phyloP scores from a whole-genome alignment of 2,329 filamentous ascomycete genomes.

The Endocalyx cinctus region DNA sequence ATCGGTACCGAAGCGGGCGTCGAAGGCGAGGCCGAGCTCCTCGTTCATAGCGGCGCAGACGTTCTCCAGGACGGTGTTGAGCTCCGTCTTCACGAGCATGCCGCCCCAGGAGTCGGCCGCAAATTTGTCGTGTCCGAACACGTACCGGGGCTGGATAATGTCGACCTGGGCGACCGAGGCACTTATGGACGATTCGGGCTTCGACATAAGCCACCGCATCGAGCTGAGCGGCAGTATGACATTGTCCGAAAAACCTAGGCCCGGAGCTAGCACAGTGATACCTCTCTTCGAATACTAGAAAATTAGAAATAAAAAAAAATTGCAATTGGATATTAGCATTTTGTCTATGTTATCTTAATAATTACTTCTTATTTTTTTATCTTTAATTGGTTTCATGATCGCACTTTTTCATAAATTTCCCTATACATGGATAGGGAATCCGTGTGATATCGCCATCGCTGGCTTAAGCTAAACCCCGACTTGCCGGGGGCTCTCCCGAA shows the following conservation, averaged over 20 bases:
- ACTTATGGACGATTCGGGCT: conserved; percentile 19
- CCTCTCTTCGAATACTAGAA: conserved; percentile 2
- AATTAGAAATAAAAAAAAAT: not conserved
- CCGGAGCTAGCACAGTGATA: conserved; percentile 4
- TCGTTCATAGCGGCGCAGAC: conserved; percentile 26
- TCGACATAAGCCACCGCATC: conserved; percentile 2
- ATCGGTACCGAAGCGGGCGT: conserved; percentile 25
- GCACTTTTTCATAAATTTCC: conserved; percentile 2
- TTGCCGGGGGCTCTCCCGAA: not conserved
- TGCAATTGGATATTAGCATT: not conserved
- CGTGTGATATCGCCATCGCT: not conserved
- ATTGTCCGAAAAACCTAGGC: conserved; percentile 2
- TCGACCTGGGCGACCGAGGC: conserved; percentile 30
- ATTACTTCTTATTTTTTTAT: too few species aligned
- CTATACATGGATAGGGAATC: not conserved
- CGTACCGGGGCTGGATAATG: conserved; percentile 29
- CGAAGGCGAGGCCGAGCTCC: conserved; percentile 26
- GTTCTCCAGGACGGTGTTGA: conserved; percentile 26
- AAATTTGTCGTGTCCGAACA: conserved; percentile 25
- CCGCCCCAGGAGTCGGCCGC: conserved; percentile 11
- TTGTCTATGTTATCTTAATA: too few species aligned
- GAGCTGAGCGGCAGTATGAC: conserved; percentile 4
- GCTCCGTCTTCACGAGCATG: conserved; percentile 24
- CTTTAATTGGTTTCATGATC: not conserved
- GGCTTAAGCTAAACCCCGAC: not conserved